Evolutionary conservation across 768 basidiomycete species (phyloP).

Genomic region (Termitomyces sp.): DNA sequence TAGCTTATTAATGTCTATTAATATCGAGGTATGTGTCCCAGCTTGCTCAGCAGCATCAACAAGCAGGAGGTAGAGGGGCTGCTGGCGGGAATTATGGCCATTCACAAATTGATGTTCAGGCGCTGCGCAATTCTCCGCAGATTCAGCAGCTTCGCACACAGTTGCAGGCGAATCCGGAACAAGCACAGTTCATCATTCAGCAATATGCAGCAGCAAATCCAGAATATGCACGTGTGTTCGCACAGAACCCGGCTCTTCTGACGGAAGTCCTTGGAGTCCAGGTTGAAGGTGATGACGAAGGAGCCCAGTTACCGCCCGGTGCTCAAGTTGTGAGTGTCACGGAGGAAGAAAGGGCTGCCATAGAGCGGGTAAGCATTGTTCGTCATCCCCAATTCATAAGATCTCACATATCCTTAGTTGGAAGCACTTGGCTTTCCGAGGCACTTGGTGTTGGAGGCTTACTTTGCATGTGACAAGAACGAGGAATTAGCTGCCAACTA

Average conservation of each 20-base stretch:
- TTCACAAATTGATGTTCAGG: constrained; percentile 37
- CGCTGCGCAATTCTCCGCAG: constrained; percentile 57
- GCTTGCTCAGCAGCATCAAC: constrained; percentile 72
- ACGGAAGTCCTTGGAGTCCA: constrained; percentile 54
- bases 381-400: not conserved
- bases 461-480: constrained; percentile 93
- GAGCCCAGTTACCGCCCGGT: constrained; percentile 39
- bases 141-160: constrained; percentile 70
- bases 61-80: constrained; percentile 36
- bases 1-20: not conserved
- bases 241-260: constrained; percentile 67
- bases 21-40: constrained; percentile 19
- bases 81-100: constrained; percentile 25
- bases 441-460: constrained; percentile 81
- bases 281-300: constrained; percentile 37
- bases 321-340: constrained; percentile 73
- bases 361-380: constrained; percentile 65
- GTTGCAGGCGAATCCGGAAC: constrained; percentile 69
- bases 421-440: constrained; percentile 85
- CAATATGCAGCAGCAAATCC: constrained; percentile 77
- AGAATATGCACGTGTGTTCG: constrained; percentile 60
- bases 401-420: constrained; percentile 42
- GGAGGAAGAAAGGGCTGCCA: constrained; percentile 82
- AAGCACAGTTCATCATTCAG: constrained; percentile 78
- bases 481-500: constrained; percentile 96